phyloP scores from a whole-genome alignment of 352 stramenopile species.

The Phytophthora ohioensis region DNA sequence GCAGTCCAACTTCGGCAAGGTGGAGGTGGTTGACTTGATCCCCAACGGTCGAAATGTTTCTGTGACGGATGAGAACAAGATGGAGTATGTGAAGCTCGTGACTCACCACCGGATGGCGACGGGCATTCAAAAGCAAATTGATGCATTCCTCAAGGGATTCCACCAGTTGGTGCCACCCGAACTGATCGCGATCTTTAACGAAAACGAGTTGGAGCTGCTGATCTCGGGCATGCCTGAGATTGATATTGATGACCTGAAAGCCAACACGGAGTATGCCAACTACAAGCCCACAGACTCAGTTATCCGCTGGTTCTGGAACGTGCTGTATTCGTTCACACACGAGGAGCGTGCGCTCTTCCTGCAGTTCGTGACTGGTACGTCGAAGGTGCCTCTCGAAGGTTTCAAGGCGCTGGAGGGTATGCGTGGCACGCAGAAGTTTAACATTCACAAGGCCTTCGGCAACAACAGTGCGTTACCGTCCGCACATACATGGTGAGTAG shows the following conservation, averaged over 20 bases:
- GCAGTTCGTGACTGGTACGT: conserved; percentile 94
- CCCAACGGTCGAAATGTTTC: conserved; percentile 85
- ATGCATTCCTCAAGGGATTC: conserved; percentile 92
- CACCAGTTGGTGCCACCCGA: conserved; percentile 92
- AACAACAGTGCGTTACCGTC: conserved; percentile 87
- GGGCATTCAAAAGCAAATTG: conserved; percentile 95
- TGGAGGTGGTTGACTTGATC: conserved; percentile 91
- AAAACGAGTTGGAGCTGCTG: conserved; percentile 94
- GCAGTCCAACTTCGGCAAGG: conserved; percentile 91
- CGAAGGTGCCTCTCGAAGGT: conserved; percentile 96
- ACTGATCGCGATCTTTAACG: conserved; percentile 94
- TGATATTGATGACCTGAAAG: conserved; percentile 95
- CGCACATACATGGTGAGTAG: conserved; percentile 96
- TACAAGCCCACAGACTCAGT: conserved; percentile 91
- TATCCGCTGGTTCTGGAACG: conserved; percentile 96
- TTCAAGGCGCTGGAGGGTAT: conserved; percentile 99
- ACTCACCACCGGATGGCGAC: conserved; percentile 99
- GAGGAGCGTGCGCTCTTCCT: conserved; percentile 93
- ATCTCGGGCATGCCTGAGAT: conserved; percentile 95
- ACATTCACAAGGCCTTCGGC: conserved; percentile 98
- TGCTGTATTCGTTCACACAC: conserved; percentile 91
- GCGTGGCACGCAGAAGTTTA: conserved; percentile 99
- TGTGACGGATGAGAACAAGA: conserved; percentile 95
- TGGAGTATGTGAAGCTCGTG: conserved; percentile 95
- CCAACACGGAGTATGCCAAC: conserved; percentile 94